Evolutionary conservation across 805 yeast genomes (phyloP), one percentile per base, ranked within the genome.

Genomic region (Ogataea kodamae): DNA sequence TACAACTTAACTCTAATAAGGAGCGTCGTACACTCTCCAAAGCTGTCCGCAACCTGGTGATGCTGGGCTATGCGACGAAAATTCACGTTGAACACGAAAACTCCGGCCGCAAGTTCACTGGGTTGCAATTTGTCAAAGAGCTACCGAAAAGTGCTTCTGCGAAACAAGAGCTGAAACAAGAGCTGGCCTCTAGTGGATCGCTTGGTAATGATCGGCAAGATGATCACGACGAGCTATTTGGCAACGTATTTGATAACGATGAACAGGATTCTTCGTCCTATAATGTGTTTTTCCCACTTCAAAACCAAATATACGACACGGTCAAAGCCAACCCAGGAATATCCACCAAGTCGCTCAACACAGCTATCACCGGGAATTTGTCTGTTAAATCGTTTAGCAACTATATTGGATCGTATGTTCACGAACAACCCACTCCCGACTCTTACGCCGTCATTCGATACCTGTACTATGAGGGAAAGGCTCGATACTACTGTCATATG

Each of bases 381-480:
- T 68, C 74, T 42, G 52, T 72, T 1, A 70, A 49, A 15, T 39
- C 42, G 4, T 34, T 49, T 22, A 26, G 36, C 24, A 37, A 38
- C 21, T 43, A 34, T 21, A 18, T 45, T 5, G 22, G 24, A 9
- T 28, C 39, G 1, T 39, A 46, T 13, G 38, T 43, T 9, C 28
- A 39, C 5, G 54, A 42, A 45, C 54, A 15, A 38, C 52, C 37
- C 37, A 52, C 35, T 6, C 9, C 31, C 8, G 42, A 28, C 10
- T 26, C 28, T 12, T 15, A 26, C 12, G 62, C 56, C 2, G 61
- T 86, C 9, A 68, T 81, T 0, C 68, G 82, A 42, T 78, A 79
- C 11, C 74, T 76, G 39, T 94, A 84, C 50, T 77, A 76, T 45
- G 78, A 76, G 39, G 94, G 95, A 0, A 77, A 87, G 43, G 67